These are phyloP conservation scores for Akanthomyces lecanii DNA, from an alignment of 2,329 filamentous ascomycete species.

Conservation along the genomic window DNA sequence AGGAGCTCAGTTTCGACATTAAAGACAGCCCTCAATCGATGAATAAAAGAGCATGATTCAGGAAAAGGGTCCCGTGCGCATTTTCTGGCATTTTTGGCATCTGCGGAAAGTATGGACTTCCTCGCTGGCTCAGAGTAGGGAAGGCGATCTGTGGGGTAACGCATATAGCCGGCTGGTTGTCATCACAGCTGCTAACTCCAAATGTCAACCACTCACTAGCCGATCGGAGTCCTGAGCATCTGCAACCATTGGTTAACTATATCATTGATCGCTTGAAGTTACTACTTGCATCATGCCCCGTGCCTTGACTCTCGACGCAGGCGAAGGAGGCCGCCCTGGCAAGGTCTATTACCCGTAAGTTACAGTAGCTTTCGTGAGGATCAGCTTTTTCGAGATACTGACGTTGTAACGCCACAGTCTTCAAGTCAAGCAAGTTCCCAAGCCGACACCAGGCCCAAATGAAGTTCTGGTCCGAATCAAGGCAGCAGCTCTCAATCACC, in stretches of 20 bases:
- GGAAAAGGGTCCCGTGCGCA: too few relatives aligned
- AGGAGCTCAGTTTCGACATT: too few relatives aligned
- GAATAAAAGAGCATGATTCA: neutral
- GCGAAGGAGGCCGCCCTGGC: constrained; percentile 73
- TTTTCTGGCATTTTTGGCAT: neutral
- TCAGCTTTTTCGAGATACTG: neutral
- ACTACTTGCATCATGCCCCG: constrained; percentile 39
- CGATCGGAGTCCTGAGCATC: too few relatives aligned
- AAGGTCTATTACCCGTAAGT: constrained; percentile 77
- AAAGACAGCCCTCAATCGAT: too few relatives aligned
- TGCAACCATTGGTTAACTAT: too few relatives aligned
- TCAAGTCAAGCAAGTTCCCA: constrained; percentile 55
- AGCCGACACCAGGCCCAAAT: constrained; percentile 57
- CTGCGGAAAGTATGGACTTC: too few relatives aligned
- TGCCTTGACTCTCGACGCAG: constrained; percentile 60
- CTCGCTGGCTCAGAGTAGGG: neutral
- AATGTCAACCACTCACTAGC: neutral
- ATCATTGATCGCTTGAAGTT: neutral
- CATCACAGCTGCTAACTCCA: neutral
- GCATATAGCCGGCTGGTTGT: neutral
- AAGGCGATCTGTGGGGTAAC: neutral
- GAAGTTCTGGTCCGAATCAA: constrained; percentile 73
- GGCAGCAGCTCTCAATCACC: constrained; percentile 86
- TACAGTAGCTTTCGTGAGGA: neutral
- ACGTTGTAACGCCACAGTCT: constrained; percentile 38